Evolutionary conservation across 208 protist species (phyloP).

Genomic region (Trypanosomatidae sp.): DNA sequence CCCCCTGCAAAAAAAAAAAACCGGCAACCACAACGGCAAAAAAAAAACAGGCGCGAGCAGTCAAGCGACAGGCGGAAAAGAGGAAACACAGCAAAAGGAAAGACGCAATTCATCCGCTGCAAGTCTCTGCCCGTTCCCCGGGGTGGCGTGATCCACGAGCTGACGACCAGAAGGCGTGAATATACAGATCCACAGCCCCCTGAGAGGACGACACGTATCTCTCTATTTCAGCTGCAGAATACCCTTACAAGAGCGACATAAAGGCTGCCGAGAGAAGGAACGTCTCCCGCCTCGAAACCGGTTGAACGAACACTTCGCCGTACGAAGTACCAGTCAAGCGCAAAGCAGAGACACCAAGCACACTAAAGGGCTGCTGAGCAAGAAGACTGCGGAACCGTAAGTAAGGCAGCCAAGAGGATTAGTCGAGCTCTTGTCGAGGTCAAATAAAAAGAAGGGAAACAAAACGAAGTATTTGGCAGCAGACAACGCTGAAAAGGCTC

Average conservation of each 20-base stretch:
- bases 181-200: neutral
- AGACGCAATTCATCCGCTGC: neutral
- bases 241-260: neutral
- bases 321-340: neutral
- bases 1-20: too few relatives aligned
- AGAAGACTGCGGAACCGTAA: neutral
- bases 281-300: neutral
- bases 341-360: neutral
- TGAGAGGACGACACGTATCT: neutral
- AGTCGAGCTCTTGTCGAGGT: neutral
- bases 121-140: neutral
- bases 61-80: neutral
- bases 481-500: neutral
- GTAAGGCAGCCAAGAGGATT: neutral
- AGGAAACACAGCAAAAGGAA: neutral
- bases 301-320: neutral
- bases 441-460: neutral
- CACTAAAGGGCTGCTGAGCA: neutral
- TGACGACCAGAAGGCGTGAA: neutral
- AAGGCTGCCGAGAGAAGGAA: neutral
- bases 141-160: neutral
- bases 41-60: neutral
- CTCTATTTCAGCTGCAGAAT: neutral
- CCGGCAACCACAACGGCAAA: neutral
- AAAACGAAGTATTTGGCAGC: neutral